phyloP scores from a whole-genome alignment of 495 filamentous ascomycete species.

The Pseudoneurospora amorphoporcata region DNA sequence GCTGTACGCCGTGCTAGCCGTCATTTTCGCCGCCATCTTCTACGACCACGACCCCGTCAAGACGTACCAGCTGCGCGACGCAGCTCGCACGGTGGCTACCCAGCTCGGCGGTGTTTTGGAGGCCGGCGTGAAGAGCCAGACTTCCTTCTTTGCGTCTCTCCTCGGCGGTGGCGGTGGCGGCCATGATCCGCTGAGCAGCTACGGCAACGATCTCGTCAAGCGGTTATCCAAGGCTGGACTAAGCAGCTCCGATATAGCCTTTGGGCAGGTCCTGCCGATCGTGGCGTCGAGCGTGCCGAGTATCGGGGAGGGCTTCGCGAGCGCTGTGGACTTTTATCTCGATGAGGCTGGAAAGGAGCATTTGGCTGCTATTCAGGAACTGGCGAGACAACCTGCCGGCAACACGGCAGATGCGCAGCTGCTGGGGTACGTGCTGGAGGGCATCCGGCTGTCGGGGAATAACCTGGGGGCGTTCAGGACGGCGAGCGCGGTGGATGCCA shows the following conservation, averaged over 20 bases:
- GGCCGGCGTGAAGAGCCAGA: conserved; percentile 50
- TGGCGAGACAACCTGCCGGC: conserved; percentile 30
- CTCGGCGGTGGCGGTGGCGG: conserved; percentile 30
- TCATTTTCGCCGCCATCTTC: conserved; percentile 49
- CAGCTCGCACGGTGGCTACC: conserved; percentile 48
- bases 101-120: conserved; percentile 36
- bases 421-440: conserved; percentile 45
- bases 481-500: conserved; percentile 33
- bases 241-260: conserved; percentile 58
- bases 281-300: conserved; percentile 46
- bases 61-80: conserved; percentile 48
- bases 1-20: conserved; percentile 62
- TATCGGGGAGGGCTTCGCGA: conserved; percentile 62
- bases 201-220: conserved; percentile 62
- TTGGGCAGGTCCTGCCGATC: conserved; percentile 53
- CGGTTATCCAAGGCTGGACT: conserved; percentile 55
- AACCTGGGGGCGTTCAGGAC: conserved; percentile 40
- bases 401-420: conserved; percentile 28
- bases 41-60: conserved; percentile 39
- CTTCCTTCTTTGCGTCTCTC: conserved; percentile 45
- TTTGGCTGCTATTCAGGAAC: conserved; percentile 46
- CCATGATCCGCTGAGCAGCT: conserved; percentile 45
- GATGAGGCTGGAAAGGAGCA: conserved; percentile 42
- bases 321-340: conserved; percentile 73
- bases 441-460: conserved; percentile 36